phyloP scores from a whole-genome alignment of 192 early-diverging fungal species.

The Blastocladiella britannica region DNA sequence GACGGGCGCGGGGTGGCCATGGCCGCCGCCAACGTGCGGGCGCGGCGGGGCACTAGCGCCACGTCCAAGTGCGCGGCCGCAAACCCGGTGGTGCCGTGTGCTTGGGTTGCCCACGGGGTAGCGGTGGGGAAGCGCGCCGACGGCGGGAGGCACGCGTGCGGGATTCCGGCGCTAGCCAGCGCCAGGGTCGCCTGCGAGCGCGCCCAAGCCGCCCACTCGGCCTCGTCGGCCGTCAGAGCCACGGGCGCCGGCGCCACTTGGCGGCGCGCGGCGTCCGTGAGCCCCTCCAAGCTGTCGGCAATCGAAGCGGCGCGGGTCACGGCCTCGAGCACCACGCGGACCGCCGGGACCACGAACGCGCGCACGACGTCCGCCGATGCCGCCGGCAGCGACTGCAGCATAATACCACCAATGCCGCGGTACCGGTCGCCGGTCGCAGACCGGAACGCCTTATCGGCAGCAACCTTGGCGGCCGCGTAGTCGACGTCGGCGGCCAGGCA shows the following conservation, averaged over 20 bases:
- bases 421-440: neutral
- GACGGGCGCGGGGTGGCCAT: neutral
- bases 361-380: neutral
- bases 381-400: neutral
- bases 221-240: neutral
- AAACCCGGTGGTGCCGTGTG: neutral
- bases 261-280: neutral
- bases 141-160: neutral
- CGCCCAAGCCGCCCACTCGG: neutral
- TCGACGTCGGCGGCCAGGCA: neutral
- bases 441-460: neutral
- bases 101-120: neutral
- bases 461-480: neutral
- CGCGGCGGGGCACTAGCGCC: neutral
- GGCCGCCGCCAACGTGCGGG: neutral
- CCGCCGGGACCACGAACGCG: neutral
- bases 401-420: neutral
- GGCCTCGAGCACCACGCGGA: neutral
- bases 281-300: neutral
- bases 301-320: neutral
- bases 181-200: neutral
- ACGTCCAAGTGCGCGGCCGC: no score
- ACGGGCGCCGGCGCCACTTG: neutral
- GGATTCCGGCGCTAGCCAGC: neutral
- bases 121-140: neutral